Base-by-base conservation (phyloP, 2,329 filamentous ascomycete species). In the Aspergillus piperis region DNA sequence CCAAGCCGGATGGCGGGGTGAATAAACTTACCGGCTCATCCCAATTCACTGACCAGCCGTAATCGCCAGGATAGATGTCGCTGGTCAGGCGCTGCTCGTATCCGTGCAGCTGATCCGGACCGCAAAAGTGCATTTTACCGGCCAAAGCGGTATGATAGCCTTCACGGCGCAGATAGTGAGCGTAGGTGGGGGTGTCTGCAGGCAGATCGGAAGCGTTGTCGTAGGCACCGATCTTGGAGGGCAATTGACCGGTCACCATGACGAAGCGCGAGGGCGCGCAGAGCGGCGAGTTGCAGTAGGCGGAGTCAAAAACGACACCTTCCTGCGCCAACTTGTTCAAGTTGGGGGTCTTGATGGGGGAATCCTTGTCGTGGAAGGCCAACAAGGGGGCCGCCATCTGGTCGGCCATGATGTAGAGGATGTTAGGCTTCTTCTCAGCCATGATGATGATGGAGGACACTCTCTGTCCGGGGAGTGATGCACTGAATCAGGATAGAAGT, bases 111-210 rank as follows among this genome's bases (percentile, higher is more conserved):
- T 97, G 93, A 74, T 97, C 93, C 0, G 82, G 81, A 36, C 93
- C 93, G 57, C 96, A 90, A 74, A 97, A 97, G 78, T 97, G 93
- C 93, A 97, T 97, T 84, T 97, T 97, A 64, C 93, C 93, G 5
- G 93, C 92, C 68, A 97, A 82, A 5, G 90, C 90, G 11, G 93
- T 96, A 78, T 96, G 91, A 72, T 97, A 97, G 56, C 91, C 92
- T 70, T 89, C 87, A 44, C 86, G 83, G 53, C 93, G 90, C 57
- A 97, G 82, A 77, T 96, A 96, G 77, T 97, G 93, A 8, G 93
- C 92, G 73, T 96, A 97, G 1, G 93, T 97, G 13, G 92, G 93
- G 30, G 91, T 86, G 68, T 96, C 92, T 58, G 91, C 91, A 58
- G 86, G 84, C 69, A 97, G 88, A 67, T 92, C 90, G 36, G 90